Evolutionary conservation across 2,329 filamentous ascomycete genomes (phyloP).

Genomic region (Ophiocordyceps robertsii): DNA sequence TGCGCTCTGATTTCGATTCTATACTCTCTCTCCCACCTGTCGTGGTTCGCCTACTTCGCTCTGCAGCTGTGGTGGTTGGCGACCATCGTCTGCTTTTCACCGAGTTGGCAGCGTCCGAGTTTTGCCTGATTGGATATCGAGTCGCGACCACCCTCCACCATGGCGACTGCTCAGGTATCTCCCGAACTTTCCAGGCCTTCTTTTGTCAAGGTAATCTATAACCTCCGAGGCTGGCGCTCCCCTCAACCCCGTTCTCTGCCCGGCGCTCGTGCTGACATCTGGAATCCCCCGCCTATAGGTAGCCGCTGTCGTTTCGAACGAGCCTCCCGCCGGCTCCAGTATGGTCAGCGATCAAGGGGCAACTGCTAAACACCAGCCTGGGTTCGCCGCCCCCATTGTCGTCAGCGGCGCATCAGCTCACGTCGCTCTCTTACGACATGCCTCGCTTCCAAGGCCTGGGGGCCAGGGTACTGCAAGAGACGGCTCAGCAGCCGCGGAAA

Average conservation of each 20-base stretch:
- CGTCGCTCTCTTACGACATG: constrained; percentile 3
- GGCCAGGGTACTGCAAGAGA: constrained; percentile 4
- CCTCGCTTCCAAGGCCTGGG: constrained; percentile 8
- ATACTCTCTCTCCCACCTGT: constrained; percentile 17
- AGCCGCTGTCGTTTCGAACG: constrained; percentile 28
- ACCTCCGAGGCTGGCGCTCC: not conserved
- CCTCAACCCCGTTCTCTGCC: not conserved
- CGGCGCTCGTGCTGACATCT: constrained; percentile 1
- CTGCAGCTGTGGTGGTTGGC: constrained; percentile 1
- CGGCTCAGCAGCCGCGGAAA: constrained; percentile 11
- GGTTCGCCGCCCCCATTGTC: constrained; percentile 4
- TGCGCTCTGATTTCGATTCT: constrained; percentile 35
- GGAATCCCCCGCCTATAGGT: constrained; percentile 20
- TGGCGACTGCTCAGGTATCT: constrained; percentile 34
- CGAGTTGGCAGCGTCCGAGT: constrained; percentile 6
- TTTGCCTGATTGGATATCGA: constrained; percentile 9
- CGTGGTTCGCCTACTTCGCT: constrained; percentile 3
- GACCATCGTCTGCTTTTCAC: constrained; percentile 4
- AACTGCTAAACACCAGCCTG: constrained; percentile 4
- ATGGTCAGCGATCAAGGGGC: constrained; percentile 8
- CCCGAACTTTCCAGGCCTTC: constrained; percentile 45
- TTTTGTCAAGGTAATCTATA: constrained; percentile 58
- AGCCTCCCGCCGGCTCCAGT: constrained; percentile 6
- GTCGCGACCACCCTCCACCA: constrained; percentile 15
- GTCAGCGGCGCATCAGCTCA: constrained; percentile 1